Evolutionary conservation across 2,329 filamentous ascomycete species (phyloP).

Genomic region (Bipolaris oryzae): DNA sequence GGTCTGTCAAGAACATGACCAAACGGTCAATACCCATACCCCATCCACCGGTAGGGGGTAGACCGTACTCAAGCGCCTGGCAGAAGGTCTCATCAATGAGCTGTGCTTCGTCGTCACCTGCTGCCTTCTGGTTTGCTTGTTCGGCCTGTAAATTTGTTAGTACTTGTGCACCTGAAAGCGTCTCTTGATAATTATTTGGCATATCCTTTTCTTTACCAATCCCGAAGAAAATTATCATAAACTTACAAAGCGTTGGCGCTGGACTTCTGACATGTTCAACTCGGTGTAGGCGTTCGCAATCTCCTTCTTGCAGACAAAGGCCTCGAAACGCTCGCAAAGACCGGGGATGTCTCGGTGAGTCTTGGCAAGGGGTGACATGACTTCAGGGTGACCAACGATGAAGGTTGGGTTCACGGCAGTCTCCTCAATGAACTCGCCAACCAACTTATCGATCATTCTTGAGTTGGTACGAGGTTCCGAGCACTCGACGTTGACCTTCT

Average conservation of each 20-base stretch:
- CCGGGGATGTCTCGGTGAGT: slow-evolving; percentile 79
- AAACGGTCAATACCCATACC: slow-evolving; percentile 94
- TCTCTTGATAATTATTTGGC: not conserved
- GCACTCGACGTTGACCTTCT: slow-evolving; percentile 91
- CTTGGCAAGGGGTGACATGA: slow-evolving; percentile 97
- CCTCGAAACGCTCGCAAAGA: slow-evolving; percentile 96
- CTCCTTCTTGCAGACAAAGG: slow-evolving; percentile 96
- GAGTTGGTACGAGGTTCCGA: slow-evolving; percentile 89
- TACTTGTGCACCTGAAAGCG: not conserved
- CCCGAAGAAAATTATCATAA: not conserved
- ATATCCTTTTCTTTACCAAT: too few relatives aligned
- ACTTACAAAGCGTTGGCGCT: slow-evolving; percentile 71
- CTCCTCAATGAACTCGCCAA: slow-evolving; percentile 93
- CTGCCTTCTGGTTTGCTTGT: slow-evolving; percentile 88
- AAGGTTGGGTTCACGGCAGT: slow-evolving; percentile 93
- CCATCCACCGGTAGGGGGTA: slow-evolving; percentile 92
- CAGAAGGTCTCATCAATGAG: slow-evolving; percentile 96
- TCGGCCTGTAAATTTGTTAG: slow-evolving; percentile 60
- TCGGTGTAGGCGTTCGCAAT: slow-evolving; percentile 97
- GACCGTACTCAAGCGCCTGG: slow-evolving; percentile 82
- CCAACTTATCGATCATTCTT: slow-evolving; percentile 92
- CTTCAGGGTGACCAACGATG: slow-evolving; percentile 79
- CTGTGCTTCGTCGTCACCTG: slow-evolving; percentile 97
- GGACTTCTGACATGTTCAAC: slow-evolving; percentile 96
- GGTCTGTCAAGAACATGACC: slow-evolving; percentile 94